Base-by-base conservation (phyloP, 169 alveolate species). In the Plasmodium coatneyi region DNA sequence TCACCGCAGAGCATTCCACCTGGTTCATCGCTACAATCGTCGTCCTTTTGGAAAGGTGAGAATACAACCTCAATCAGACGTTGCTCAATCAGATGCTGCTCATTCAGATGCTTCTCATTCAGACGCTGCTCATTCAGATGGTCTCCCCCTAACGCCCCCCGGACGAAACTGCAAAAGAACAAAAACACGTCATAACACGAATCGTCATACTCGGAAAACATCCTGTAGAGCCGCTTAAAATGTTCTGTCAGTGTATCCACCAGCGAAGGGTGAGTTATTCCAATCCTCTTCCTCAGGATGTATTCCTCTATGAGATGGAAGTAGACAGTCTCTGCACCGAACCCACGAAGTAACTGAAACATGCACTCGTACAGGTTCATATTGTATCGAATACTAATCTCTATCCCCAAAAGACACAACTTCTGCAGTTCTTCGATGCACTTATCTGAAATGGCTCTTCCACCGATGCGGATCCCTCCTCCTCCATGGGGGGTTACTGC, bases 181-280 rank as follows among this genome's bases (percentile, higher is more conserved):
- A 87, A 22, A 70, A 79, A 87, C 74, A 87, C 28, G 14, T 87
- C 93, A 43, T 87, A 87, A 79, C 71, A 78, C 3, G 70, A 78
- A 43, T 87, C 93, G 22, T 87, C 89, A 32, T 79, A 79, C 5
- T 54, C 34, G 19, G 76, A 87, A 46, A 79, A 87, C 5, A 79
- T 49, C 9, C 60, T 16, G 84, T 87, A 87, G 22, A 87, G 49
- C 16, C 72, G 25, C 16, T 80, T 87, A 19, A 87, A 87, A 32
- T 79, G 41, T 0, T 78, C 71, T 1, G 81, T 16, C 25, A 87
- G 22, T 25, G 71, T 87, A 16, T 19, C n/a, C 81, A 79, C 81
- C 14, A 87, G 5, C 2, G 74, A 25, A 22, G 79, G 28, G 82
- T 87, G 82, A 1, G 82, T 79, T 16, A 87, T n/a, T 3, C 82